Percentiles rank a stretch among this genome's conserved stretches.
Evolutionary conservation across 2,329 filamentous ascomycete genomes (phyloP).

Genomic region (Paraphaeosphaeria minitans): DNA sequence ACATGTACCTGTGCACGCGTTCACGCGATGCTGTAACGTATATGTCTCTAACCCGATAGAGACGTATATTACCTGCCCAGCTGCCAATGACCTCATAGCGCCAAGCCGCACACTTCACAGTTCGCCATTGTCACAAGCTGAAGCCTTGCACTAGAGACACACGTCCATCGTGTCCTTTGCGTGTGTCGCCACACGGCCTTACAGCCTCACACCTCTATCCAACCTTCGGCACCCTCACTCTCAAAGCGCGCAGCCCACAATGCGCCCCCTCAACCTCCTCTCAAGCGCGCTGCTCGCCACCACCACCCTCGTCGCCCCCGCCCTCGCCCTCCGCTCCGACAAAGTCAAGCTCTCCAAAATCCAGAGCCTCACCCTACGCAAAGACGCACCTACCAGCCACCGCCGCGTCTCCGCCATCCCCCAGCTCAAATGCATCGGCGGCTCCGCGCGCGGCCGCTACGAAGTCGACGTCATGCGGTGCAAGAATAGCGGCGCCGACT

Average conservation of each 20-base stretch:
- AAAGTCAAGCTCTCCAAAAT: conserved; percentile 70
- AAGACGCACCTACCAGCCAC: conserved; percentile 69
- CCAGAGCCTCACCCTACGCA: conserved; percentile 76
- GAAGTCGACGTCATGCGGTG: conserved; percentile 84
- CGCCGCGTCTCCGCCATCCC: conserved; percentile 78
- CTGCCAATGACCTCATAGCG: conserved; percentile 21
- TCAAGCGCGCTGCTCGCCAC: conserved; percentile 40
- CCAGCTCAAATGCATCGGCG: conserved; percentile 73
- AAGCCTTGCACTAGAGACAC: conserved; percentile 1
- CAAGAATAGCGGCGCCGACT: conserved; percentile 81
- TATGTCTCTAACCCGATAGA: background rate
- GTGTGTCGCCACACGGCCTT: conserved; percentile 24
- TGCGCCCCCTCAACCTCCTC: conserved; percentile 39
- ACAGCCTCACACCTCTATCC: background rate
- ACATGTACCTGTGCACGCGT: background rate
- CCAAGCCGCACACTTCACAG: conserved; percentile 20
- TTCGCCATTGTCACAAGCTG: background rate
- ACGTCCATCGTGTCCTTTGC: conserved; percentile 19
- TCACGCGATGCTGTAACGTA: conserved; percentile 9
- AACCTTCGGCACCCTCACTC: background rate
- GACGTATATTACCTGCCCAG: conserved; percentile 4
- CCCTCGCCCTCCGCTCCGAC: conserved; percentile 41
- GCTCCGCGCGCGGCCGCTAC: conserved; percentile 66
- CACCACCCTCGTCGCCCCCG: conserved; percentile 25
- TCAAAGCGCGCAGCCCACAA: conserved; percentile 15